Percentiles rank a stretch among this genome's conserved stretches.
Conservation (phyloP, 805 yeast genomes). For the Debaryomyces tyrocola region DNA sequence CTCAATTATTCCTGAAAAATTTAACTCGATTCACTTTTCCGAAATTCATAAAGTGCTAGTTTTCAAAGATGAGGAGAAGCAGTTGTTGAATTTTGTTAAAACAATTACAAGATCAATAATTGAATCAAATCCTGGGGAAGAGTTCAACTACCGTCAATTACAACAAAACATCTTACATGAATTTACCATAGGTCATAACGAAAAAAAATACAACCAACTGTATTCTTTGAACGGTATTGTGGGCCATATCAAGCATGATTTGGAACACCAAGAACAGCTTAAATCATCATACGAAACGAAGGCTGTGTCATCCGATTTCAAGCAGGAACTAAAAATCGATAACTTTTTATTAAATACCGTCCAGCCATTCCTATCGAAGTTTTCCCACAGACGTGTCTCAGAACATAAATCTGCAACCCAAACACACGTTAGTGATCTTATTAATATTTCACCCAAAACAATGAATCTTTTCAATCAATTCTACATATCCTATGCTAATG, state of each 20-base stretch:
- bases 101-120: constrained; percentile 2
- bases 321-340: constrained; percentile 1
- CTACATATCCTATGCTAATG: constrained; percentile 11
- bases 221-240: constrained; percentile 9
- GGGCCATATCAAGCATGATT: background rate
- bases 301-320: background rate
- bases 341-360: background rate
- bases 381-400: background rate
- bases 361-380: constrained; percentile 2
- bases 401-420: background rate
- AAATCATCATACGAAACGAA: background rate
- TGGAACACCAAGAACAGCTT: background rate
- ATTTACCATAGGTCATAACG: constrained; percentile 9
- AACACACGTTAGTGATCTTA: background rate
- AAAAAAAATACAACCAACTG: constrained; percentile 9
- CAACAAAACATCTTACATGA: constrained; percentile 7
- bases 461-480: constrained; percentile 10
- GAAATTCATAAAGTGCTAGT: constrained; percentile 6
- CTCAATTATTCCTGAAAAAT: constrained; percentile 8
- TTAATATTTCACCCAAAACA: constrained; percentile 2
- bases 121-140: constrained; percentile 2
- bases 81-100: constrained; percentile 4
- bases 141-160: constrained; percentile 3
- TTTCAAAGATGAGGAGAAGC: constrained; percentile 6
- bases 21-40: constrained; percentile 7